Evolutionary conservation across 148 eudicot genomes (phyloP).

Genomic region (Limonium bicolor): DNA sequence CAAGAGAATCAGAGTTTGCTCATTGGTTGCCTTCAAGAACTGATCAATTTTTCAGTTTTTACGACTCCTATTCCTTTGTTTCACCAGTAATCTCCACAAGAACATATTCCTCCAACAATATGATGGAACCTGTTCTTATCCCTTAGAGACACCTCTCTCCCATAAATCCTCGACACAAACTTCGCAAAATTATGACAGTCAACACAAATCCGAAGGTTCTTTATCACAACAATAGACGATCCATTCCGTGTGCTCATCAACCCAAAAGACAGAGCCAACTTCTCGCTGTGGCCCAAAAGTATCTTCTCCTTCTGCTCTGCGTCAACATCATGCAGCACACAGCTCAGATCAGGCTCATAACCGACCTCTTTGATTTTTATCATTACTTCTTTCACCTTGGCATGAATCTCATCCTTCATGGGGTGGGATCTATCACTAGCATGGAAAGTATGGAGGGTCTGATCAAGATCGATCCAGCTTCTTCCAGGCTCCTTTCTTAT

Average conservation of each 20-base stretch:
- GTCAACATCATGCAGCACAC: conserved; percentile 64
- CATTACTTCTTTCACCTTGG: conserved; percentile 40
- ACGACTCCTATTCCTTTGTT: no score
- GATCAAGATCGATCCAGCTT: conserved; percentile 72
- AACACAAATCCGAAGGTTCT: conserved; percentile 73
- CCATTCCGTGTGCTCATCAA: conserved; percentile 29
- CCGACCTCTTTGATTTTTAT: conserved; percentile 46
- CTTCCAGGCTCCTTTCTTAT: conserved; percentile 69
- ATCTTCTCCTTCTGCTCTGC: conserved; percentile 81
- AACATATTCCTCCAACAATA: conserved; percentile 44
- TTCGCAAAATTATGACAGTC: conserved; percentile 82
- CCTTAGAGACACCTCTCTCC: conserved; percentile 5
- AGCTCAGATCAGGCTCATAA: conserved; percentile 54
- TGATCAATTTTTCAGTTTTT: no score
- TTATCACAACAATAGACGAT: conserved; percentile 45
- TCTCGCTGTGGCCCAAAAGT: conserved; percentile 66
- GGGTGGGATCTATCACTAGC: conserved; percentile 62
- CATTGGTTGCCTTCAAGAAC: no score
- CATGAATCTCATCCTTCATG: conserved; percentile 36
- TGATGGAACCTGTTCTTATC: conserved; percentile 70
- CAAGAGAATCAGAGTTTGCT: no score
- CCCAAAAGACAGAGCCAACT: conserved; percentile 64
- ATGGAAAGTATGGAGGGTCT: conserved; percentile 53
- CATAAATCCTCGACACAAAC: conserved; percentile 26
- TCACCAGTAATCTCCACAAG: conserved; percentile 78